Conservation (phyloP, 768 basidiomycete species). For the Candolleomyces eurysporus region DNA sequence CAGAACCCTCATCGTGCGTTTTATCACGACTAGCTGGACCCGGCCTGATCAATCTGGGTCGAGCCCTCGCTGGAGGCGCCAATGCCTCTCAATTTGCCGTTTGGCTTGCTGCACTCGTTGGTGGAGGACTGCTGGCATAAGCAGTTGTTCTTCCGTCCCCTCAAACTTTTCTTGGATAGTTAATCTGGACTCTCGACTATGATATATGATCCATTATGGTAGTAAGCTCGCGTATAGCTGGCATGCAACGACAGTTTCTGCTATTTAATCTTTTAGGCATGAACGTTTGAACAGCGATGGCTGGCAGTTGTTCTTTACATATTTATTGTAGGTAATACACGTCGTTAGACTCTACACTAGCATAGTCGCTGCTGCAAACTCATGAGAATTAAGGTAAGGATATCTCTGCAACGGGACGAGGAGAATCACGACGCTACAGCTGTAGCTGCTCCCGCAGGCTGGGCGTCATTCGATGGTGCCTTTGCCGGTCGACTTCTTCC, state of each 20-base stretch:
- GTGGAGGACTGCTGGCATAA: constrained; percentile 38
- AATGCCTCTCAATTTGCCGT: constrained; percentile 31
- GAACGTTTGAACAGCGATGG: too few relatives aligned
- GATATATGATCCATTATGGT: too few relatives aligned
- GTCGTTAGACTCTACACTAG: too few relatives aligned
- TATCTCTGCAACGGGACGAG: not conserved
- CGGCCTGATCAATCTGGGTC: constrained; percentile 59
- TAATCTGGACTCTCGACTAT: not conserved
- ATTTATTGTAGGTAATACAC: too few relatives aligned
- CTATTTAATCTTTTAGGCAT: too few relatives aligned
- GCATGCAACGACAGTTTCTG: too few relatives aligned
- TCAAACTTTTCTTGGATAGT: not conserved
- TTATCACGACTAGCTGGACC: constrained; percentile 49
- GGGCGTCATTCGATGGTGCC: constrained; percentile 5
- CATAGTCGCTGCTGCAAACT: too few relatives aligned
- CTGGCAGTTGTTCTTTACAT: too few relatives aligned
- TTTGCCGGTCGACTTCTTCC: constrained; percentile 67
- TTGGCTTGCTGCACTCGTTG: constrained; percentile 41
- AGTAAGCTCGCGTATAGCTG: too few relatives aligned
- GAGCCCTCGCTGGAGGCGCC: constrained; percentile 32
- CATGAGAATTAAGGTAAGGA: too few relatives aligned
- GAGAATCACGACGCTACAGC: not conserved
- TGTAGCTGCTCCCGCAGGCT: too few relatives aligned
- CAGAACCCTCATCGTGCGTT: not conserved
- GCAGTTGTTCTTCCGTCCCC: not conserved